Conservation (phyloP, 176 grass and related monocot genomes). For the Lolium multiflorum region DNA sequence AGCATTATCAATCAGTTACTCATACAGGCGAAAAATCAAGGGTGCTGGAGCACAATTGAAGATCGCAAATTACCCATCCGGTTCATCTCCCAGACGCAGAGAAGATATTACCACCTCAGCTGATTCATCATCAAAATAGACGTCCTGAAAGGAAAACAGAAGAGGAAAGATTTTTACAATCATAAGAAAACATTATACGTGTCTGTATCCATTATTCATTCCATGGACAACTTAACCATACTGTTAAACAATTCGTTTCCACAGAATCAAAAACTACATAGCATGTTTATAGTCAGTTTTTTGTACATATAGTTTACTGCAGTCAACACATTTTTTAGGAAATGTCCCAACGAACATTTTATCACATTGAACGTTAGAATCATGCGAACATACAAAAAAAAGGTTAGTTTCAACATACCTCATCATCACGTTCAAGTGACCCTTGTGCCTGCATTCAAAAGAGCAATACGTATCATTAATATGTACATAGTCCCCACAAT, state of each 20-base stretch:
- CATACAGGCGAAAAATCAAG: not conserved
- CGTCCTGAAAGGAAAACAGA: conserved; percentile 62
- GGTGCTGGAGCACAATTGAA: conserved; percentile 10
- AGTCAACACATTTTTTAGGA: not conserved
- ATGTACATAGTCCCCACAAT: conserved; percentile 12
- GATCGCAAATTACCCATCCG: conserved; percentile 70
- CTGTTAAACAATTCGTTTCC: conserved; percentile 4
- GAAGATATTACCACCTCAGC: conserved; percentile 96
- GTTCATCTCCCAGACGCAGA: conserved; percentile 83
- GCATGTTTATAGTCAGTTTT: not conserved
- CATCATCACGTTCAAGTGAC: conserved; percentile 94
- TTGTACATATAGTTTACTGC: not conserved
- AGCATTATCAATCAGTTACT: conserved; percentile 39
- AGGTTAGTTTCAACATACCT: conserved; percentile 60
- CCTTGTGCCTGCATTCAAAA: conserved; percentile 82
- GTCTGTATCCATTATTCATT: conserved; percentile 7
- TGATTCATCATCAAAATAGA: conserved; percentile 97
- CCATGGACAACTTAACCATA: not conserved
- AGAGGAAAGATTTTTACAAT: conserved; percentile 10
- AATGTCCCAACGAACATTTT: conserved; percentile 12
- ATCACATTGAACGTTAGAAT: conserved; percentile 26
- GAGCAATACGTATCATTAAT: conserved; percentile 32
- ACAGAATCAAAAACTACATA: conserved; percentile 8
- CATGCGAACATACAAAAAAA: conserved; percentile 21
- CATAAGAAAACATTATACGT: conserved; percentile 19